phyloP scores from a whole-genome alignment of 2,329 filamentous ascomycete genomes.

The Lomentospora prolificans region DNA sequence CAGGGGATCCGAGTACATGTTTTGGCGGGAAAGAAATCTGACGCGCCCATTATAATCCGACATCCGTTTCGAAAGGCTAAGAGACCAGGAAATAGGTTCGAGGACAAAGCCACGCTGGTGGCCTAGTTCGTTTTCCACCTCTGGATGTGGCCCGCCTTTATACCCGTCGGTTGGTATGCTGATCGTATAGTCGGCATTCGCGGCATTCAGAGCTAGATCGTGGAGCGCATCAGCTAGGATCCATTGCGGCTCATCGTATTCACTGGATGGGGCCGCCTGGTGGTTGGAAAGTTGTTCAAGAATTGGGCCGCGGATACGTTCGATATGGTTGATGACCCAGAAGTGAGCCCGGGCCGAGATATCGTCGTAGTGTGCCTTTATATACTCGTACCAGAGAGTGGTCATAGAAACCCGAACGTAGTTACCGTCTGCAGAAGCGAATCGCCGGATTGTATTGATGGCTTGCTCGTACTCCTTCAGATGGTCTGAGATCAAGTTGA shows the following conservation, averaged over 20 bases:
- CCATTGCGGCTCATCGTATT: neutral
- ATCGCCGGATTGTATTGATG: slow-evolving; percentile 13
- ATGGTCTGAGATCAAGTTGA: slow-evolving; percentile 18
- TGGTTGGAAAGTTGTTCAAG: slow-evolving; percentile 9
- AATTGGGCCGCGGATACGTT: slow-evolving; percentile 14
- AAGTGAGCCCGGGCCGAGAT: slow-evolving; percentile 15
- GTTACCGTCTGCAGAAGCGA: neutral
- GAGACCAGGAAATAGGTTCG: neutral
- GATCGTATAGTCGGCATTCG: neutral
- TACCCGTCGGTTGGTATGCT: neutral
- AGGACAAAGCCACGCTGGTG: neutral
- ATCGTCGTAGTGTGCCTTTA: slow-evolving; percentile 14
- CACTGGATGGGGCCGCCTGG: neutral
- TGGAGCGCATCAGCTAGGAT: neutral
- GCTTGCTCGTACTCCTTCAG: slow-evolving; percentile 17
- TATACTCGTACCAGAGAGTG: slow-evolving; percentile 18
- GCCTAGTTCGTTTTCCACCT: neutral
- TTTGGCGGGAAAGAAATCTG: neutral
- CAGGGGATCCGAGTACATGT: neutral
- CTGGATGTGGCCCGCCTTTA: neutral
- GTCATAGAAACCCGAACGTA: slow-evolving; percentile 12
- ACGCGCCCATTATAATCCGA: neutral
- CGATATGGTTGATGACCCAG: slow-evolving; percentile 17
- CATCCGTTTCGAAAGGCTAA: neutral
- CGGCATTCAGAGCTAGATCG: neutral